Percentiles rank a stretch among this genome's conserved stretches.
Evolutionary conservation across 2,329 filamentous ascomycete genomes (phyloP).

Genomic region (Zymoseptoria passerinii): DNA sequence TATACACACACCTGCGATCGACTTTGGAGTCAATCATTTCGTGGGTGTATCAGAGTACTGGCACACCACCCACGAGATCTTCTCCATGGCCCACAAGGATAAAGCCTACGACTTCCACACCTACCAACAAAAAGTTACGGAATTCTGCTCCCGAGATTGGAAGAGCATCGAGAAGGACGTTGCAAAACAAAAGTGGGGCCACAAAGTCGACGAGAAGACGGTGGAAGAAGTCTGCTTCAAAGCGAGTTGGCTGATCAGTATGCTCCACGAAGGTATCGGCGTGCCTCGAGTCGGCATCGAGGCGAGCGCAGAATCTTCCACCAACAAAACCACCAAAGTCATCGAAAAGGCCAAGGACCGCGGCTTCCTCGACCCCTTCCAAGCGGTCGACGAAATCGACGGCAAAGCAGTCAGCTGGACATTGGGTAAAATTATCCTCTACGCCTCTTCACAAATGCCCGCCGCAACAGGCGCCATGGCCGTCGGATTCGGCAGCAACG

Average conservation of each 20-base stretch:
- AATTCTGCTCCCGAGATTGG: slow-evolving; percentile 85
- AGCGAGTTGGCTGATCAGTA: slow-evolving; percentile 93
- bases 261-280: slow-evolving; percentile 91
- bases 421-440: slow-evolving; percentile 89
- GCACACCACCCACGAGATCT: slow-evolving; percentile 96
- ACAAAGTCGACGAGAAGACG: slow-evolving; percentile 63
- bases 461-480: slow-evolving; percentile 56
- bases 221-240: slow-evolving; percentile 94
- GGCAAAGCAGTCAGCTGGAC: slow-evolving; percentile 95
- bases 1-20: slow-evolving; percentile 86
- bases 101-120: slow-evolving; percentile 82
- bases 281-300: slow-evolving; percentile 75
- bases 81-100: slow-evolving; percentile 65
- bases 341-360: slow-evolving; percentile 58
- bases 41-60: slow-evolving; percentile 97
- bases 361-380: slow-evolving; percentile 76
- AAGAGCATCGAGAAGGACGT: slow-evolving; percentile 61
- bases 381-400: slow-evolving; percentile 85
- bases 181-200: slow-evolving; percentile 58
- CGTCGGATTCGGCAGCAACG: slow-evolving; percentile 91
- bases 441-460: slow-evolving; percentile 81
- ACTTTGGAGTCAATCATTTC: slow-evolving; percentile 96
- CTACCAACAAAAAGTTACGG: slow-evolving; percentile 75
- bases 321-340: slow-evolving; percentile 66
- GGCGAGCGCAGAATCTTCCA: slow-evolving; percentile 42